Evolutionary conservation across 768 basidiomycete species (phyloP), one percentile per base, ranked within the genome.

Genomic region (Lactifluus rugatus): DNA sequence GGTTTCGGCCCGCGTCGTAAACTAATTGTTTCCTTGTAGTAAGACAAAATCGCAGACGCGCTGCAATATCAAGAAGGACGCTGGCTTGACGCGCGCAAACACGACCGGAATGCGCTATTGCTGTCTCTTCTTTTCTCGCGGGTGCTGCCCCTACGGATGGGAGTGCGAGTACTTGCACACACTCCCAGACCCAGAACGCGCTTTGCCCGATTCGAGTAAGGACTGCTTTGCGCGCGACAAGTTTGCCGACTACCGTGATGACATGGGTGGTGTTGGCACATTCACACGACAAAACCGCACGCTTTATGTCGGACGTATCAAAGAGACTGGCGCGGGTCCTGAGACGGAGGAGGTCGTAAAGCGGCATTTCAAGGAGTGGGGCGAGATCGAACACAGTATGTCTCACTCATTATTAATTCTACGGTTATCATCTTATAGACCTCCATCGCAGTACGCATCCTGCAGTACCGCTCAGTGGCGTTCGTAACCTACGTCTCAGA

Each of bases 181-280:
- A 42, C 81, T 99, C 19, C 96, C 95, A 0, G 82, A 88, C 58
- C 78, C 82, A 0, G 70, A 73, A 37, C 77, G 80, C 28, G 28
- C 28, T 5, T 31, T 31, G 28, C 28, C 28, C 28, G 28, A 31
- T 72, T 85, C 84, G 45, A 91, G 93, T 7, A 90, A 95, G 70
- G 96, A 99, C 71, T 95, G 93, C 69, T 99, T 99, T 69, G 93
- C 91, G 0, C 78, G 96, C 47, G 93, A 96, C 75, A 97, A 97
- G 73, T 96, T 97, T 70, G 75, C 93, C 0, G 93, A 96, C 71
- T 99, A 99, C 72, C 77, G 95, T 60, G 96, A 99, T 69, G 96
- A 99, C 70, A 98, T 99, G 96, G 96, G 96, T 65, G 96, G 96
- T 73, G 95, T 98, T 31, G 96, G 96, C 13, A 93, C 89, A 59